These are phyloP conservation scores for Cardiospermum halicacabum DNA, from an alignment of 345 rosid species.

Conservation along the genomic window DNA sequence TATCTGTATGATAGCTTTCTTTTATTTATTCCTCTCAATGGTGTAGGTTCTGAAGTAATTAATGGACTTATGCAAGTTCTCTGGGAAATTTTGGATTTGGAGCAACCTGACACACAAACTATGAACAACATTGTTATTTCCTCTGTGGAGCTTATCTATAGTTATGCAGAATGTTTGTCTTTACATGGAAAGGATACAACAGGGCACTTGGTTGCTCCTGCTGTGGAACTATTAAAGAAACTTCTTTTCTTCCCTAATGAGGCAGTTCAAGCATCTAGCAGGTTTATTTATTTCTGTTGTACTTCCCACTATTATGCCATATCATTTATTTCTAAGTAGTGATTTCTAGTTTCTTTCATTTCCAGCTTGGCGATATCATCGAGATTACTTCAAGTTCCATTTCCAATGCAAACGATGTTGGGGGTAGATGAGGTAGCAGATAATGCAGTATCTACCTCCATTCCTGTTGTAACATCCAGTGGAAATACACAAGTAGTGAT, in stretches of 20 bases:
- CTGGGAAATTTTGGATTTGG: constrained; percentile 96
- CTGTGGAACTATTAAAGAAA: constrained; percentile 73
- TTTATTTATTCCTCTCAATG: constrained; percentile 17
- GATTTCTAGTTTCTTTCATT: constrained; percentile 17
- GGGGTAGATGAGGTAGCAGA: constrained; percentile 77
- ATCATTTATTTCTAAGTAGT: constrained; percentile 13
- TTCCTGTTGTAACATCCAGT: constrained; percentile 53
- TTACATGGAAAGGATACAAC: constrained; percentile 66
- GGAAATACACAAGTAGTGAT: constrained; percentile 76
- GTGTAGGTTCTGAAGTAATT: constrained; percentile 80
- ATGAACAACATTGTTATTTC: constrained; percentile 87
- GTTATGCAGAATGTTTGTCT: constrained; percentile 95
- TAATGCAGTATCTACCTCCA: constrained; percentile 46
- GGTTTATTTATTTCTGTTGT: constrained; percentile 41
- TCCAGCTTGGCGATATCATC: constrained; percentile 97
- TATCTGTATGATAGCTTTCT: constrained; percentile 8
- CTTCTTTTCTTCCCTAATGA: constrained; percentile 73
- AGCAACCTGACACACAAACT: constrained; percentile 87
- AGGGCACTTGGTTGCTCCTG: constrained; percentile 75
- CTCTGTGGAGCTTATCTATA: constrained; percentile 86
- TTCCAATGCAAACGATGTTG: constrained; percentile 92
- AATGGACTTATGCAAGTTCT: constrained; percentile 91
- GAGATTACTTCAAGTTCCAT: constrained; percentile 97
- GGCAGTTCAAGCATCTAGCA: constrained; percentile 96
- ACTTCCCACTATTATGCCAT: constrained; percentile 7